Base-by-base conservation (phyloP, 352 stramenopile species). In the Pythium plurisporium region DNA sequence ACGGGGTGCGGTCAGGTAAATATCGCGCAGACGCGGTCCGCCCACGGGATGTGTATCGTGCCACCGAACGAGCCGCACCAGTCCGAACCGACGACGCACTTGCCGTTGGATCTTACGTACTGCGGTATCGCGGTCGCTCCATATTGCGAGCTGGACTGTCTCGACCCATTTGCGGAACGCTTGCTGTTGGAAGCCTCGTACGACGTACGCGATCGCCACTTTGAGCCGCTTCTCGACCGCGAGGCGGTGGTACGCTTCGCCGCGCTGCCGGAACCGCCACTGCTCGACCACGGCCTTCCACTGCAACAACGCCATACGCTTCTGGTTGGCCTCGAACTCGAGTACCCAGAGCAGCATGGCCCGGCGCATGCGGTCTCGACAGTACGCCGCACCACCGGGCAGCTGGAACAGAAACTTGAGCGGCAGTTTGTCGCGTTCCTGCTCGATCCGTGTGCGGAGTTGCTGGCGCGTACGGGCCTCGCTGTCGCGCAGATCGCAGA, bases 321-420 rank as follows among this genome's bases (percentile, higher is more conserved):
- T 67, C 49, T 91, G 79, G 31, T 91, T 91, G 38, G 81, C 62
- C 53, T 93, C 79, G 55, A 93, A 93, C 47, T 82, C 68, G 5
- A 76, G 59, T 4, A 91, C 27, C 82, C 81, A 94, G 4, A 89
- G 70, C 26, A 67, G 59, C 70, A 94, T 82, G 7, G 82, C 78
- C 8, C 69, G 75, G 10, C 79, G 67, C 74, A 93, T 86, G 22
- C 79, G 81, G 22, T 90, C 63, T 0, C 82, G 73, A 53, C 85
- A 93, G 61, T 91, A 93, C 9, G 72, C 65, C 3, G 79, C 79
- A 10, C 85, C 85, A 2, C 85, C 85, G 3, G 82, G 82, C 8
- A 92, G 50, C 38, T 89, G 71, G 33, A 91, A 94, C n/a, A 93
- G 69, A 55, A 90, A 94, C 42, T 84, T 83, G 12, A 92, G 70